Evolutionary conservation across 139 green algal genomes (phyloP).

Genomic region (Astrephomene gubernaculifera): DNA sequence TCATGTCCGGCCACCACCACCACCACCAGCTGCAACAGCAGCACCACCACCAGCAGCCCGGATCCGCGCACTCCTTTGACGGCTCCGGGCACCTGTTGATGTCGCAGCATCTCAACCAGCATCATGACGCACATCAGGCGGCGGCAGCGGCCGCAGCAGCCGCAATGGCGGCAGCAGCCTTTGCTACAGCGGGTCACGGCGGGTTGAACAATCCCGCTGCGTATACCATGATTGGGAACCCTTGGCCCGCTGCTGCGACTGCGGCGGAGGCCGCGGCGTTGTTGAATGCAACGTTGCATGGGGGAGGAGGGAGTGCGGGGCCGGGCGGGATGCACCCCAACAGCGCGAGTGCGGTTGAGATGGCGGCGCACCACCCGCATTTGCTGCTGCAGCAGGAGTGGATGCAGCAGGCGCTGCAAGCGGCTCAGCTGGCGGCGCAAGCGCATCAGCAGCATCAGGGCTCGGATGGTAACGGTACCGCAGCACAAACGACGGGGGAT

Average conservation of each 20-base stretch:
- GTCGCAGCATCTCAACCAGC: too few relatives aligned
- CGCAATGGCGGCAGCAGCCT: neutral
- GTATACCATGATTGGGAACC: conserved; percentile 28
- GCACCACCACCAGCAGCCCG: neutral
- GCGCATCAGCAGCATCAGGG: conserved; percentile 2
- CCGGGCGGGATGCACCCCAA: neutral
- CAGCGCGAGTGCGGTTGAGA: neutral
- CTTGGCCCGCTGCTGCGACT: conserved; percentile 4
- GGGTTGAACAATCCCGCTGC: neutral
- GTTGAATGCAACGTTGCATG: conserved; percentile 3
- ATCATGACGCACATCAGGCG: neutral
- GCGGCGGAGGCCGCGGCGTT: neutral
- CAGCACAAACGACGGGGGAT: neutral
- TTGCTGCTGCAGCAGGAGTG: neutral
- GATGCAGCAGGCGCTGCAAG: neutral
- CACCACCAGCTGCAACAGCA: too few relatives aligned
- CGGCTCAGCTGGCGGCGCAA: neutral
- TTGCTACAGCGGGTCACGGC: neutral
- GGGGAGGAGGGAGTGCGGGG: too few relatives aligned
- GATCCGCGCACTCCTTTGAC: neutral
- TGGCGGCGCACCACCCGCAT: neutral
- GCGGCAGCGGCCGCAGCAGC: conserved; percentile 15
- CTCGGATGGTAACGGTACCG: neutral
- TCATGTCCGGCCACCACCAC: conserved; percentile 11
- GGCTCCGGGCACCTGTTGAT: neutral